Conservation (phyloP, 2,329 filamentous ascomycete species). For the Colletotrichum sp. region DNA sequence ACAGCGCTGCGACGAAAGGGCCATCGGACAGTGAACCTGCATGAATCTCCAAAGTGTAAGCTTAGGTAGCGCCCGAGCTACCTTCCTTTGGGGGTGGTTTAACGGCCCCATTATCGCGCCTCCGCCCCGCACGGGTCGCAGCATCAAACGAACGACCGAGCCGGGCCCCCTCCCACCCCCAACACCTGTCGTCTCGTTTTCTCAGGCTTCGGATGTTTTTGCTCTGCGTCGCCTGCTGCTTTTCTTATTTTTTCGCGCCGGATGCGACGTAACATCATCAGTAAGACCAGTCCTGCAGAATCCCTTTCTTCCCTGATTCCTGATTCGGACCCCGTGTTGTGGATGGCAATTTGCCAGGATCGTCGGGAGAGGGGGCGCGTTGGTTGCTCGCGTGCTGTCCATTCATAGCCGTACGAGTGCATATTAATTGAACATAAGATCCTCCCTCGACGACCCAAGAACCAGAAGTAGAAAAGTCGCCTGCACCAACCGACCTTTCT, state of each 20-base stretch:
- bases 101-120: not conserved
- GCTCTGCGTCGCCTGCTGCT: not conserved
- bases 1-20: not conserved
- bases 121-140: not conserved
- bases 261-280: not conserved
- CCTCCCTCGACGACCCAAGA: not conserved
- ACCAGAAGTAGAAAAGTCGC: not conserved
- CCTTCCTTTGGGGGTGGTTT: not conserved
- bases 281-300: not conserved
- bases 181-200: not conserved
- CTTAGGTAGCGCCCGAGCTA: not conserved
- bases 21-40: not conserved
- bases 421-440: not conserved
- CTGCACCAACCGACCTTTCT: not conserved
- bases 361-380: not conserved
- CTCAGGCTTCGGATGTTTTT: not conserved
- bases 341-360: not conserved
- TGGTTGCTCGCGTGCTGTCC: not conserved
- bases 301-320: not conserved
- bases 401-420: not conserved
- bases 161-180: not conserved
- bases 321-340: not conserved
- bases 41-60: not conserved
- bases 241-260: not conserved
- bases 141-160: constrained; percentile 1